Conservation (phyloP, 164 flowering plant species). For the Cinnamomum chago region DNA sequence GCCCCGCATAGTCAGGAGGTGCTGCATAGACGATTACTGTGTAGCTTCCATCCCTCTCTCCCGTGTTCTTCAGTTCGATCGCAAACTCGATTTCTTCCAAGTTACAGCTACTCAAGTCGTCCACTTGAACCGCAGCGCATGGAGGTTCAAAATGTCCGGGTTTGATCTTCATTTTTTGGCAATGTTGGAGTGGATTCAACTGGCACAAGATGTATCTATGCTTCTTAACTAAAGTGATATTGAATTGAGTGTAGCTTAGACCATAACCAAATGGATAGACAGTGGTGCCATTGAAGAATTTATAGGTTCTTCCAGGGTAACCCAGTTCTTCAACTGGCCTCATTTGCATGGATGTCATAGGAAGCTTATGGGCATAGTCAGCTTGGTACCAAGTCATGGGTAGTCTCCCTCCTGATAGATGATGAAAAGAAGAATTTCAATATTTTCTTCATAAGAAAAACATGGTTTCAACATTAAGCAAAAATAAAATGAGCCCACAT, state of each 20-base stretch:
- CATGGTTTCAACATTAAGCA: background rate
- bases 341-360: conserved; percentile 74
- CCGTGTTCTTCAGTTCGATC: conserved; percentile 8
- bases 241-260: conserved; percentile 56
- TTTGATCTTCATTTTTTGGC: background rate
- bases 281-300: conserved; percentile 67
- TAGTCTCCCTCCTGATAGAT: conserved; percentile 49
- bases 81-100: background rate
- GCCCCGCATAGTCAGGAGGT: background rate
- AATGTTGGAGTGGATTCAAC: conserved; percentile 2
- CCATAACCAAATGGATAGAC: conserved; percentile 73
- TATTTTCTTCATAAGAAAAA: background rate
- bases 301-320: conserved; percentile 78
- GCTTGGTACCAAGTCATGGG: conserved; percentile 85
- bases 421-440: conserved; percentile 14
- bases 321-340: conserved; percentile 40
- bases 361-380: conserved; percentile 43
- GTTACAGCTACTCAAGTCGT: background rate
- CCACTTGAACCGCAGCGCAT: conserved; percentile 1
- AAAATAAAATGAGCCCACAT: background rate
- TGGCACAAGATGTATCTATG: conserved; percentile 18
- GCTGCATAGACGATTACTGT: conserved; percentile 1
- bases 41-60: background rate
- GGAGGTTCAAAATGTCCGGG: background rate
- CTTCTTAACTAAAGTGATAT: conserved; percentile 28